Conservation (phyloP, 768 basidiomycete genomes). For the Mycena filopes region DNA sequence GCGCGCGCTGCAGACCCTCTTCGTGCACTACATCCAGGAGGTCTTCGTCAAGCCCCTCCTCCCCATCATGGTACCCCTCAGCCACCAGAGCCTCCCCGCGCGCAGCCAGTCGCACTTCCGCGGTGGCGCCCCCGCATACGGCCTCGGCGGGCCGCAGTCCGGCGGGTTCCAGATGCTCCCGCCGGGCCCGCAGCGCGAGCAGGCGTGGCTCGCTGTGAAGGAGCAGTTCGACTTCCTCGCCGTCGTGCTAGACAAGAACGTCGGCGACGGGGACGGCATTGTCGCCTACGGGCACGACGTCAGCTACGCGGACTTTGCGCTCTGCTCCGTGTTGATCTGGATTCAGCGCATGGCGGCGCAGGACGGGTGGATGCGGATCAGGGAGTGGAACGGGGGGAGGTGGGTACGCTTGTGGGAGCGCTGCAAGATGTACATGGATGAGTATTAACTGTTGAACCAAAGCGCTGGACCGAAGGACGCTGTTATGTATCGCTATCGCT, state of each 20-base stretch:
- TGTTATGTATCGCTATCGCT: constrained; percentile 3
- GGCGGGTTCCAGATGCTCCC: constrained; percentile 32
- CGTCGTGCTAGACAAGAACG: constrained; percentile 72
- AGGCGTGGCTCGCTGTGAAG: constrained; percentile 71
- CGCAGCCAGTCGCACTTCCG: constrained; percentile 65
- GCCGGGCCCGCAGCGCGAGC: constrained; percentile 62
- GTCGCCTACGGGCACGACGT: constrained; percentile 74
- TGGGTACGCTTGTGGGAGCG: constrained; percentile 73
- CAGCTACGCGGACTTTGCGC: constrained; percentile 78
- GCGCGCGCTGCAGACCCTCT: constrained; percentile 72
- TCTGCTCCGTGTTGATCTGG: constrained; percentile 80
- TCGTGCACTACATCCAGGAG: constrained; percentile 78
- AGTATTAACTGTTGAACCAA: constrained; percentile 48
- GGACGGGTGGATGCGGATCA: constrained; percentile 77
- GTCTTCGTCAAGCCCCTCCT: constrained; percentile 75
- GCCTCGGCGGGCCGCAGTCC: constrained; percentile 8
- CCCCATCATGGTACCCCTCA: constrained; percentile 76
- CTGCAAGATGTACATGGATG: constrained; percentile 77
- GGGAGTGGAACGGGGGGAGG: constrained; percentile 75
- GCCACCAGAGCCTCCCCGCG: constrained; percentile 69
- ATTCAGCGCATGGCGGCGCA: constrained; percentile 78
- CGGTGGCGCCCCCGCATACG: constrained; percentile 1
- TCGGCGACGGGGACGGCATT: constrained; percentile 68
- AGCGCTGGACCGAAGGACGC: neutral
- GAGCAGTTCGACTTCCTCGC: constrained; percentile 76